Percentiles rank a stretch among this genome's conserved stretches.
These are phyloP conservation scores for Fusarium chuoi DNA, from an alignment of 2,329 filamentous ascomycete species.

Conservation along the genomic window DNA sequence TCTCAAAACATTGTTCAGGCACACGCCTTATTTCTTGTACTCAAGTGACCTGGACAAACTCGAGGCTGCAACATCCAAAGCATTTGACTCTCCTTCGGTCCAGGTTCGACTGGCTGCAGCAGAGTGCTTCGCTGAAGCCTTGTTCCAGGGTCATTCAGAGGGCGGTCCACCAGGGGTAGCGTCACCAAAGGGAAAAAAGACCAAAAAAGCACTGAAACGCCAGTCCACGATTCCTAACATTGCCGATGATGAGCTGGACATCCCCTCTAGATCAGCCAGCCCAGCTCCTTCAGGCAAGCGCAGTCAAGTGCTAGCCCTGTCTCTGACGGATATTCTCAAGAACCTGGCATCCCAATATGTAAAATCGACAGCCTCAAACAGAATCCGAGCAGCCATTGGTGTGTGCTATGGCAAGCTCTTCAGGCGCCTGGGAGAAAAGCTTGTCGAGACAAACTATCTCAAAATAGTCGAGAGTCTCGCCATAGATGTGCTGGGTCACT, in stretches of 20 bases:
- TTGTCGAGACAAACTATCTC: conserved; percentile 85
- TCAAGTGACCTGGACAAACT: conserved; percentile 90
- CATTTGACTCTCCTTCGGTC: conserved; percentile 80
- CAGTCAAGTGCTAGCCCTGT: conserved; percentile 76
- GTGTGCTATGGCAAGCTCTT: conserved; percentile 88
- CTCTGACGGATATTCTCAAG: conserved; percentile 80
- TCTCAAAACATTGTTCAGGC: conserved; percentile 75
- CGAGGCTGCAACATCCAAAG: conserved; percentile 84
- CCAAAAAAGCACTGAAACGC: conserved; percentile 69
- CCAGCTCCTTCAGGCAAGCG: conserved; percentile 76
- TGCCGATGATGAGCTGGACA: conserved; percentile 79
- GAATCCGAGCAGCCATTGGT: conserved; percentile 82
- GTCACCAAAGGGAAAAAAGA: conserved; percentile 72
- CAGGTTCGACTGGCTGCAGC: conserved; percentile 87
- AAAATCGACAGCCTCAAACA: conserved; percentile 80
- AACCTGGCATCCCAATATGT: conserved; percentile 85
- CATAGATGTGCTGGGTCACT: conserved; percentile 79
- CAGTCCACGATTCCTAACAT: conserved; percentile 68
- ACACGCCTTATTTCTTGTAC: conserved; percentile 87
- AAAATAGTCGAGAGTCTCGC: conserved; percentile 85
- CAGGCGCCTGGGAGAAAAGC: conserved; percentile 79
- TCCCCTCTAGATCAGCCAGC: conserved; percentile 74
- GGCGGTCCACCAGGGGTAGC: conserved; percentile 63
- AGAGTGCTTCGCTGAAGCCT: conserved; percentile 82
- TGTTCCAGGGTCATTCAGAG: conserved; percentile 77